Conservation (phyloP, 2,329 filamentous ascomycete genomes). For the Lasiodiplodia theobromae region DNA sequence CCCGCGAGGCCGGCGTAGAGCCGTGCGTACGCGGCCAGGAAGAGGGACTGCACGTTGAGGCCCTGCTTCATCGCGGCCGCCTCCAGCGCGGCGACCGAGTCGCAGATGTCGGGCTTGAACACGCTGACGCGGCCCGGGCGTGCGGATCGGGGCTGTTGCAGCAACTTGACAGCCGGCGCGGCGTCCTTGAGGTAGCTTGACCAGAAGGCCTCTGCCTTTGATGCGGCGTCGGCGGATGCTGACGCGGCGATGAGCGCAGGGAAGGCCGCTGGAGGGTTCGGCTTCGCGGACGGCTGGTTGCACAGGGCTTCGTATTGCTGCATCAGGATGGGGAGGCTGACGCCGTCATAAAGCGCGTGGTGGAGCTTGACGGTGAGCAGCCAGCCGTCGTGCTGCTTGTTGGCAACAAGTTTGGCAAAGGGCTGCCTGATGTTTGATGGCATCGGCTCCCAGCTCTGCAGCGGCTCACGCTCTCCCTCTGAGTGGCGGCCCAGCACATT, state of each 20-base stretch:
- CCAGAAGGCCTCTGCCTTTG: slow-evolving; percentile 58
- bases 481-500: background rate
- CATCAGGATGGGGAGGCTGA: slow-evolving; percentile 74
- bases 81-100: slow-evolving; percentile 46
- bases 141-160: background rate
- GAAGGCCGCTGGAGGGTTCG: background rate
- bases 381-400: slow-evolving; percentile 42
- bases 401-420: slow-evolving; percentile 47
- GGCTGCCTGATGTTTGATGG: slow-evolving; percentile 36
- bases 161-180: background rate
- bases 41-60: slow-evolving; percentile 73
- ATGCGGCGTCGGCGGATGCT: slow-evolving; percentile 28
- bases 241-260: slow-evolving; percentile 6
- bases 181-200: slow-evolving; percentile 50
- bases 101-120: slow-evolving; percentile 59
- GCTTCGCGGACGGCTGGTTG: slow-evolving; percentile 34
- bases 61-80: slow-evolving; percentile 58
- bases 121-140: slow-evolving; percentile 47
- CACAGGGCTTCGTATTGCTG: slow-evolving; percentile 57
- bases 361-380: slow-evolving; percentile 67
- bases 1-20: slow-evolving; percentile 49
- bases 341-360: slow-evolving; percentile 86
- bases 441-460: background rate
- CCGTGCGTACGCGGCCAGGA: slow-evolving; percentile 75
- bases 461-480: background rate